These are phyloP conservation scores for Xylaria multiplex DNA, from an alignment of 2,329 filamentous ascomycete species.

Conservation along the genomic window DNA sequence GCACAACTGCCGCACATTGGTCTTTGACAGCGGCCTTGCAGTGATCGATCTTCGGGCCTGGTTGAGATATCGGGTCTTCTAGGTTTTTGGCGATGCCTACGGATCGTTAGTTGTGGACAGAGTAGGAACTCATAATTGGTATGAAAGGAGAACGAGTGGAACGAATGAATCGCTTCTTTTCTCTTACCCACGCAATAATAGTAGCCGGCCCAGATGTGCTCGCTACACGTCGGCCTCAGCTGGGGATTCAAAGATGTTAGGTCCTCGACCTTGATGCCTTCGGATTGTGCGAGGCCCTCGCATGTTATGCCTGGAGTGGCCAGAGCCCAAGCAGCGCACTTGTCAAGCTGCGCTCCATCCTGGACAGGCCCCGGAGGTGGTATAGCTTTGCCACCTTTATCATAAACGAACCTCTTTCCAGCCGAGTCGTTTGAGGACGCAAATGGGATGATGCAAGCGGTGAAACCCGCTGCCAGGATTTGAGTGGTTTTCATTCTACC, in stretches of 20 bases:
- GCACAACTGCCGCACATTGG: conserved; percentile 8
- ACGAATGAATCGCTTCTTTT: neutral
- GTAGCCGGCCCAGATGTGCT: conserved; percentile 28
- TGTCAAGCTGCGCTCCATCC: conserved; percentile 19
- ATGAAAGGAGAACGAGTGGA: neutral
- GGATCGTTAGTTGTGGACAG: neutral
- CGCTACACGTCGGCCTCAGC: conserved; percentile 16
- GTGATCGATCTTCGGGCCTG: neutral
- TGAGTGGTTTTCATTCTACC: conserved; percentile 20
- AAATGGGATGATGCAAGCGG: conserved; percentile 18
- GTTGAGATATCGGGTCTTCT: neutral
- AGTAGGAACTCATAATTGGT: neutral
- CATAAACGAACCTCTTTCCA: neutral
- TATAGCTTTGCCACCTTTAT: neutral
- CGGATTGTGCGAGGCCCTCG: neutral
- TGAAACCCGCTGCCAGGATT: conserved; percentile 8
- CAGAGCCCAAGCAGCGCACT: conserved; percentile 21
- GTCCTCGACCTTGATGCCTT: conserved; percentile 1
- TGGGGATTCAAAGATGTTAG: conserved; percentile 24
- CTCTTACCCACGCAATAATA: conserved; percentile 25
- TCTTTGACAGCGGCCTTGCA: neutral
- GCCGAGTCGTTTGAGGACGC: neutral
- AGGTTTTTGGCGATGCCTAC: conserved; percentile 3
- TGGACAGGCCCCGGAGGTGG: conserved; percentile 31
- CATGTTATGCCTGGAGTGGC: conserved; percentile 28